Base-by-base conservation (phyloP, 768 basidiomycete genomes). In the Mycena haematopus region DNA sequence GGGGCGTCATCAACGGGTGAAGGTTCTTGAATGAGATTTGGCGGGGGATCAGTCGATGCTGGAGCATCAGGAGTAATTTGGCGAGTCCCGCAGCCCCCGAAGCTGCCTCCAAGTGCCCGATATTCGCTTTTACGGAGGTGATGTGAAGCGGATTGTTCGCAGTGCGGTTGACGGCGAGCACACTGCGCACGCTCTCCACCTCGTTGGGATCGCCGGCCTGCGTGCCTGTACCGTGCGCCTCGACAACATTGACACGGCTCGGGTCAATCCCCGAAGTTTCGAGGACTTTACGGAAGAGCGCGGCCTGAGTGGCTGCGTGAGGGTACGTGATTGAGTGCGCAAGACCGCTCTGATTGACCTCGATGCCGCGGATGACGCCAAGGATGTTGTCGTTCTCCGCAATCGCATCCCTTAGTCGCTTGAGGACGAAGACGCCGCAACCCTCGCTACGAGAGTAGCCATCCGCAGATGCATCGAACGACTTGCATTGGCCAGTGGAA, bases 171-270 rank as follows among this genome's bases (percentile, higher is more conserved):
- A 64, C 63, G 3, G 80, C 77, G 59, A 92, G 82, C 29, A 87
- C 82, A 19, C 71, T 76, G 38, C 88, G 80, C 60, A 92, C 82
- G 50, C 86, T 86, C 60, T 84, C 82, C 38, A 91, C 68, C 69
- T 92, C 91, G 65, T 76, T 80, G 1, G 84, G 81, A 72, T 92
- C 90, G 9, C 91, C 91, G 2, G 86, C 86, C 68, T 87, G 86
- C 0, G 90, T 86, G 0, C 86, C 91, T 1, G 90, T 89, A 1
- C 89, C 90, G 70, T 92, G 91, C 3, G 89, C 89, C 70, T 93
- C 91, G 22, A 89, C 80, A 21, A 90, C 82, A 62, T 81, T 84
- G 55, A 93, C 75, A 3, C 82, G 77, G 38, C 67, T 67, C 0
- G 85, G 74, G 42, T 75, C 71, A 13, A 89, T 69, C 5, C 80